Base-by-base conservation (phyloP, 805 yeast species). In the Candida peoriensis region DNA sequence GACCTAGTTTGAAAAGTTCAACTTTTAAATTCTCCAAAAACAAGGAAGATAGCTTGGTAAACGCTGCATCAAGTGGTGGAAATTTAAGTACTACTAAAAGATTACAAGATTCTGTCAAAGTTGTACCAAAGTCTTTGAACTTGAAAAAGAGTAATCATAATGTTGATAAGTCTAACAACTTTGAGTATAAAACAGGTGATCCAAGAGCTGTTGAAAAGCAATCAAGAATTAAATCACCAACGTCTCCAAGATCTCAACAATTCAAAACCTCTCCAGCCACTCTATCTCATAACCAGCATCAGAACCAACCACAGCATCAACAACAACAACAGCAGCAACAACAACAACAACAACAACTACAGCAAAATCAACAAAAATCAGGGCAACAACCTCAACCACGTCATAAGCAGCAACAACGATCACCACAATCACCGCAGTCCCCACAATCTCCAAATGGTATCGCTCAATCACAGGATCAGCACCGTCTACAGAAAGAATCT, bases 101-200 rank as follows among this genome's bases (percentile, higher is more conserved):
- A 8, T 34, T 43, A 19, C 48, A 45, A 28, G 48, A 43, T 8
- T 45, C 55, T 11, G 47, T 39, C n/a, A 42, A 40, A 18, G 36
- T 39, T 13, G 35, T 41, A 7, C 46, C 48, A 12, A 40, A 29
- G 20, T 24, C 33, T 11, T 24, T 30, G 8, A 29, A 31, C n/a
- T 22, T 30, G 18, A 27, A 27, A 19, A 29, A 28, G 15, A 25
- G 12, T 13, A n/a, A n/a, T n/a, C n/a, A n/a, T n/a, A n/a, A n/a
- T n/a, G n/a, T n/a, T n/a, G n/a, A n/a, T n/a, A n/a, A n/a, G n/a
- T n/a, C n/a, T n/a, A n/a, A n/a, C n/a, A 7, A 18, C 7, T 25
- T 25, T 13, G 15, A 4, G 18, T 32, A 24, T 17, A 27, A 20
- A 24, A 34, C 32, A 2, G 33, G 37, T 26, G 37, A 30, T 30